Conservation (phyloP, 148 eudicot species). For the Nyssa sinensis region DNA sequence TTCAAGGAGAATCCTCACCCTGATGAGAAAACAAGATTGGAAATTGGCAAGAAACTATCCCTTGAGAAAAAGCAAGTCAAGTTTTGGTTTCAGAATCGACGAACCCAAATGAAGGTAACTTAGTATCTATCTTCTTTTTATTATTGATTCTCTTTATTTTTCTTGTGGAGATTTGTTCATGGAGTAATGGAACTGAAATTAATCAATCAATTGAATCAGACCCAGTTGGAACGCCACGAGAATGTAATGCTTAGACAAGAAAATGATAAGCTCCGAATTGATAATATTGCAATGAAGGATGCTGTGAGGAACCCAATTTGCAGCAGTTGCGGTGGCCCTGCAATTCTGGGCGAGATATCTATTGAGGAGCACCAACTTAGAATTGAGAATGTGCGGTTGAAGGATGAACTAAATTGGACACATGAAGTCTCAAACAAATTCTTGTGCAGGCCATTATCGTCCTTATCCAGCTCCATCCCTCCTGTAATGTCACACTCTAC, state of each 20-base stretch:
- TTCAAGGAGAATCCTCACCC: slow-evolving; percentile 78
- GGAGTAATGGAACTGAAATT: slow-evolving; percentile 5
- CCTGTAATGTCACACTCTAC: slow-evolving; percentile 28
- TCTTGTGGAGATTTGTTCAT: not conserved
- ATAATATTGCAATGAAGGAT: slow-evolving; percentile 60
- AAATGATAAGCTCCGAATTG: slow-evolving; percentile 54
- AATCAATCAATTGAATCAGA: slow-evolving; percentile 28
- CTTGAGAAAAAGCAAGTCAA: slow-evolving; percentile 71
- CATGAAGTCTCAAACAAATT: slow-evolving; percentile 41
- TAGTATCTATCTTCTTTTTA: not conserved
- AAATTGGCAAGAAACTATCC: slow-evolving; percentile 57
- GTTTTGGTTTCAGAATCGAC: slow-evolving; percentile 91
- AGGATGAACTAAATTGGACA: slow-evolving; percentile 59
- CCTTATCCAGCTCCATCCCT: slow-evolving; percentile 28
- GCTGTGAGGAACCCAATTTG: slow-evolving; percentile 56
- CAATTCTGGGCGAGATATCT: slow-evolving; percentile 42
- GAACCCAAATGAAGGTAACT: slow-evolving; percentile 86
- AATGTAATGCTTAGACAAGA: slow-evolving; percentile 55
- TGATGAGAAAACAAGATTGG: slow-evolving; percentile 71
- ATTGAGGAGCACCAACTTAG: slow-evolving; percentile 47
- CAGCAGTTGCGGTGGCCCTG: slow-evolving; percentile 55
- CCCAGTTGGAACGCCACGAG: slow-evolving; percentile 64
- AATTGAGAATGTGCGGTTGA: slow-evolving; percentile 58
- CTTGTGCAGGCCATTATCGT: slow-evolving; percentile 45
- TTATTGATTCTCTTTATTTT: slow-evolving; percentile 1